These are phyloP conservation scores for Primulina eburnea DNA, from an alignment of 257 asterid species.

Conservation along the genomic window DNA sequence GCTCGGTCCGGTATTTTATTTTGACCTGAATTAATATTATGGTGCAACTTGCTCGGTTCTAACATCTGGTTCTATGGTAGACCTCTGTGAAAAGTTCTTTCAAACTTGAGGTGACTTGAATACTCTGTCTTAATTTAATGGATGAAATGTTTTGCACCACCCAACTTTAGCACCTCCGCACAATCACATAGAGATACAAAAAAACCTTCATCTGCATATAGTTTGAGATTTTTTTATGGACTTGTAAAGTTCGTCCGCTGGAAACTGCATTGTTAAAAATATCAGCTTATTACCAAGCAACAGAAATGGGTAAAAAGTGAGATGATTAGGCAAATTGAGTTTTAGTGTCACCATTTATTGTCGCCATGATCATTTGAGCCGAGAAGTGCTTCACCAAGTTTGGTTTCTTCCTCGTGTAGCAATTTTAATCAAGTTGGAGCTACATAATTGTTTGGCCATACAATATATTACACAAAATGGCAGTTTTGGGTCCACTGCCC, in stretches of 20 bases:
- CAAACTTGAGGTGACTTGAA: not conserved
- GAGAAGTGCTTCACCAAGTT: constrained; percentile 4
- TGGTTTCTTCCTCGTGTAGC: constrained; percentile 3
- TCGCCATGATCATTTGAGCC: not conserved
- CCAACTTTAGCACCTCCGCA: not conserved
- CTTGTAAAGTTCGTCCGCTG: not conserved
- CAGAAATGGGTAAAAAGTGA: not conserved
- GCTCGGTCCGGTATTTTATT: constrained; percentile 25
- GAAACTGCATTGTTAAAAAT: not conserved
- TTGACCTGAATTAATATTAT: constrained; percentile 39
- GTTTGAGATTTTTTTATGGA: not conserved
- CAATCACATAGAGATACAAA: no score
- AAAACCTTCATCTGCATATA: not conserved
- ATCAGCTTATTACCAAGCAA: not conserved
- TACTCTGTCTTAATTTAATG: not conserved
- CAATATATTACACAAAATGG: not conserved
- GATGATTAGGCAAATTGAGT: not conserved
- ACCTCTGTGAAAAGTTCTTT: not conserved
- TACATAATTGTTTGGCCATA: not conserved
- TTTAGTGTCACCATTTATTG: not conserved
- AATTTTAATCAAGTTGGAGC: not conserved
- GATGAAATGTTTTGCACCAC: not conserved
- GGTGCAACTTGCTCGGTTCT: not conserved
- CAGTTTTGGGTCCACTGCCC: not conserved
- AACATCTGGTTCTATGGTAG: not conserved